A percentile compares a stretch with the other conserved stretches of the same genome.
phyloP scores from a whole-genome alignment of 495 filamentous ascomycete genomes.

The Tuber umbilicatum region DNA sequence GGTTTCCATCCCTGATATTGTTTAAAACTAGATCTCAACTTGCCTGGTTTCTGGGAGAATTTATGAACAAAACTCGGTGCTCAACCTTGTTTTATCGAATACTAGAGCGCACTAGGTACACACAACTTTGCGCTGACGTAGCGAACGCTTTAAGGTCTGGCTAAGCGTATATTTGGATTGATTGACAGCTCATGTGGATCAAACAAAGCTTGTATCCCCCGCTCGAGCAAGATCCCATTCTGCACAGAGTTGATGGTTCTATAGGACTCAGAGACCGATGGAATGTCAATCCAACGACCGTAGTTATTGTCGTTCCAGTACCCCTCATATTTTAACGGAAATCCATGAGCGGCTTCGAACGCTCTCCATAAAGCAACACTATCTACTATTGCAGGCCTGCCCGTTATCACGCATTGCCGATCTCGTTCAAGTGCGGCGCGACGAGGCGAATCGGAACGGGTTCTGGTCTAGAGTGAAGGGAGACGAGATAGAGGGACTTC shows the following conservation, averaged over 20 bases:
- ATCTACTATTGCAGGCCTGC: slow-evolving; percentile 7
- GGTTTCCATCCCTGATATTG: too few species aligned
- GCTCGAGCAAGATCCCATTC: slow-evolving; percentile 35
- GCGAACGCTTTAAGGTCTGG: too few species aligned
- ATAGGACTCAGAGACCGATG: slow-evolving; percentile 9
- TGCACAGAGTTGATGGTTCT: slow-evolving; percentile 41
- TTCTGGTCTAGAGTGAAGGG: slow-evolving; percentile 34
- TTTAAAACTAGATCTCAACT: too few species aligned
- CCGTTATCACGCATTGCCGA: slow-evolving; percentile 42
- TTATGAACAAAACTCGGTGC: too few species aligned
- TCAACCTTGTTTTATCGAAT: too few species aligned
- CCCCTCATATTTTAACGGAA: slow-evolving; percentile 43
- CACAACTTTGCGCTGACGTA: too few species aligned
- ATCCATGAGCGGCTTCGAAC: slow-evolving; percentile 44
- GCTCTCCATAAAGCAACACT: slow-evolving; percentile 16
- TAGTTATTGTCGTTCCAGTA: slow-evolving; percentile 40
- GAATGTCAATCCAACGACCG: slow-evolving; percentile 42
- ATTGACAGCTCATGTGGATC: slow-evolving; percentile 39
- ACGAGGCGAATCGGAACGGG: slow-evolving; percentile 24
- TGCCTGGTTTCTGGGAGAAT: too few species aligned
- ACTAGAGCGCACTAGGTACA: too few species aligned
- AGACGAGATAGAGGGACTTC: slow-evolving; percentile 38
- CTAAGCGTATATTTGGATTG: slow-evolving; percentile 8
- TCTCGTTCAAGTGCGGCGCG: slow-evolving; percentile 33
- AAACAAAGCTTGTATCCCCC: slow-evolving; percentile 43